These are phyloP conservation scores for Mallotus japonicus DNA, from an alignment of 441 rosid species.

Conservation along the genomic window DNA sequence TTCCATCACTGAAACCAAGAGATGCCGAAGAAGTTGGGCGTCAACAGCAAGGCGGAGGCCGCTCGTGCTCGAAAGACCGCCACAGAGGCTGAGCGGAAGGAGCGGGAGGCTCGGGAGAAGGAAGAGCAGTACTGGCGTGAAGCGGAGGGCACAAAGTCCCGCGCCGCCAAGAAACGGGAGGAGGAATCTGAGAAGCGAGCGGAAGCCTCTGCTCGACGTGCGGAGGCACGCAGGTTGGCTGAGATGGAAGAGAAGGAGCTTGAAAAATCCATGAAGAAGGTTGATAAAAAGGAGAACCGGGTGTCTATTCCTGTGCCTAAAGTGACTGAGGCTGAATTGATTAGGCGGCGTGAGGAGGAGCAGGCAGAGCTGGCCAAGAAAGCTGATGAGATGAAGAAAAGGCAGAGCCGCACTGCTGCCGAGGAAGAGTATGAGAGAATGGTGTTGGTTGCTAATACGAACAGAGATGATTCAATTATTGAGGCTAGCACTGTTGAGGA, in stretches of 20 bases:
- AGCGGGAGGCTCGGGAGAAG: constrained; percentile 64
- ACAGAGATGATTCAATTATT: constrained; percentile 75
- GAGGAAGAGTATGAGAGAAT: constrained; percentile 86
- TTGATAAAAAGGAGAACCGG: constrained; percentile 81
- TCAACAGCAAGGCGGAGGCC: constrained; percentile 90
- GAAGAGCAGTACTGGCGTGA: constrained; percentile 93
- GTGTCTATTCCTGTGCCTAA: constrained; percentile 74
- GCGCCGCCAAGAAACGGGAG: constrained; percentile 80
- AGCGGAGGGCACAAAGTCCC: constrained; percentile 77
- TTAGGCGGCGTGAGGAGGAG: constrained; percentile 60
- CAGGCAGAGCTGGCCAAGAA: constrained; percentile 61
- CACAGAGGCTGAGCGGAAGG: constrained; percentile 67
- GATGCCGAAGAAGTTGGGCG: constrained; percentile 99
- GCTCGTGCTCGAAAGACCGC: constrained; percentile 79
- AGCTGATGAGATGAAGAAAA: constrained; percentile 67
- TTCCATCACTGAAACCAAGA: neutral
- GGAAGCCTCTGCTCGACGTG: constrained; percentile 58
- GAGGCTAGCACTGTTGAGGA: constrained; percentile 88
- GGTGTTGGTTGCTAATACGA: constrained; percentile 74
- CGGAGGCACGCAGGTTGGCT: constrained; percentile 75
- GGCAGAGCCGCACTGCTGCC: constrained; percentile 63
- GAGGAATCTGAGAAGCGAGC: constrained; percentile 89
- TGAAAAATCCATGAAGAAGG: constrained; percentile 65
- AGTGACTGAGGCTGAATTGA: constrained; percentile 81
- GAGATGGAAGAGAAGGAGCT: constrained; percentile 82